Base-by-base conservation (phyloP, 129 eudicot genomes). In the Saposhnikovia divaricata region DNA sequence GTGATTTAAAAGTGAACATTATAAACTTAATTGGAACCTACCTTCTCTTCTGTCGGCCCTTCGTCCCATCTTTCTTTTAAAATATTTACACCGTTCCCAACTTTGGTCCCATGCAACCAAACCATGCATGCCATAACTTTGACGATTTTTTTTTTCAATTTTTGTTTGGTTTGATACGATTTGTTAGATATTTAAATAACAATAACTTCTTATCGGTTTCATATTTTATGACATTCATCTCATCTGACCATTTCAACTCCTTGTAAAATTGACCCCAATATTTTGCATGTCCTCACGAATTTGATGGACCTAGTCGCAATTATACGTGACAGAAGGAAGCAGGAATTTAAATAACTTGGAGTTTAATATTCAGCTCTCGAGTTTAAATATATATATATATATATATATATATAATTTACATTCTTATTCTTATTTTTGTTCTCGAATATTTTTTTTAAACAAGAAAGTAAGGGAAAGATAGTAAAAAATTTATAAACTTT, bases 91-190 rank as follows among this genome's bases (percentile, higher is more conserved):
- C 40, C 14, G 21, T 34, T 37, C 44, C n/a, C 74, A 4, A 31
- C 74, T 16, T 15, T 69, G 40, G 43, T n/a, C 68, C 68, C 68
- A 59, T 59, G 34, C 68, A 59, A n/a, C 68, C 68, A 59, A 59
- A n/a, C 68, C 68, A 59, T 59, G 68, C 68, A n/a, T 59, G 68
- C 68, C 68, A 59, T 59, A 59, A 59, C 68, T 59, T n/a, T n/a
- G 68, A 59, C 68, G n/a, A 15, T n/a, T 55, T 10, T 55, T 55
- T 9, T 55, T 55, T 55, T 21, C 21, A 55, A 55, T 55, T 8
- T 55, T 55, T 27, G n/a, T 55, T 55, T 55, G 10, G 9, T 59
- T 59, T n/a, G 34, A 59, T 59, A n/a, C 15, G 14, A 9, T 3
- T 59, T 28, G n/a, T 21, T 15, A 59, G 34, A 59, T 59, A 8